These are phyloP conservation scores for Hyphodiscus hymeniophilus DNA, from an alignment of 495 filamentous ascomycete genomes.

Conservation along the genomic window DNA sequence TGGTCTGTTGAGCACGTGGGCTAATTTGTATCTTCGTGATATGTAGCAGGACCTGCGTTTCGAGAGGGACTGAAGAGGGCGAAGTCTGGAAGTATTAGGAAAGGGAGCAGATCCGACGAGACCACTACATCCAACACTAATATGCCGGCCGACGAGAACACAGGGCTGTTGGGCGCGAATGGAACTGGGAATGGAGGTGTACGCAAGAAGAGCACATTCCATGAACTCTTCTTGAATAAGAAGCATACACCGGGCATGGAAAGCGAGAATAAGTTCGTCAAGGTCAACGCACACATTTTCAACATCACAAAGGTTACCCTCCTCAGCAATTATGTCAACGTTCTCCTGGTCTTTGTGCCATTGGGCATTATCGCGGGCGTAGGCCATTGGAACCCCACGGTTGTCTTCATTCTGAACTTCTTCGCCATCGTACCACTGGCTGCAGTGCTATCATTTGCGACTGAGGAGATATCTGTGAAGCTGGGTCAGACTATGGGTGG, in stretches of 20 bases:
- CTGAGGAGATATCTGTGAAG: constrained; percentile 78
- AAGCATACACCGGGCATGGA: constrained; percentile 37
- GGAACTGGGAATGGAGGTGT: constrained; percentile 9
- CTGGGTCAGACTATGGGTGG: constrained; percentile 89
- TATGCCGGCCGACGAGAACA: constrained; percentile 5
- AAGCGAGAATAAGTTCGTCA: constrained; percentile 42
- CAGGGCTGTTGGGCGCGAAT: constrained; percentile 11
- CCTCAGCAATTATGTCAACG: constrained; percentile 68
- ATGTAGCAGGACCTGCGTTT: constrained; percentile 17
- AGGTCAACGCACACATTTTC: constrained; percentile 45
- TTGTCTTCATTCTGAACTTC: constrained; percentile 86
- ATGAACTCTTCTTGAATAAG: constrained; percentile 33
- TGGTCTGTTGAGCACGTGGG: constrained; percentile 3
- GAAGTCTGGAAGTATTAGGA: background rate
- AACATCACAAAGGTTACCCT: constrained; percentile 45
- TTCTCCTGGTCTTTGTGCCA: constrained; percentile 84
- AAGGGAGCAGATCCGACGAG: constrained; percentile 4
- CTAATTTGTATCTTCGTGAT: constrained; percentile 15
- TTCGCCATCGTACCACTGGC: constrained; percentile 92
- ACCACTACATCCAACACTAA: background rate
- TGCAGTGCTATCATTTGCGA: constrained; percentile 88
- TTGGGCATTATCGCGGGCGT: constrained; percentile 74
- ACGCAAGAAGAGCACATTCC: constrained; percentile 3
- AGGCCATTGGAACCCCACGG: constrained; percentile 62
- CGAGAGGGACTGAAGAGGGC: constrained; percentile 10